phyloP scores from a whole-genome alignment of 495 filamentous ascomycete species.

The Podospora tetraspora region DNA sequence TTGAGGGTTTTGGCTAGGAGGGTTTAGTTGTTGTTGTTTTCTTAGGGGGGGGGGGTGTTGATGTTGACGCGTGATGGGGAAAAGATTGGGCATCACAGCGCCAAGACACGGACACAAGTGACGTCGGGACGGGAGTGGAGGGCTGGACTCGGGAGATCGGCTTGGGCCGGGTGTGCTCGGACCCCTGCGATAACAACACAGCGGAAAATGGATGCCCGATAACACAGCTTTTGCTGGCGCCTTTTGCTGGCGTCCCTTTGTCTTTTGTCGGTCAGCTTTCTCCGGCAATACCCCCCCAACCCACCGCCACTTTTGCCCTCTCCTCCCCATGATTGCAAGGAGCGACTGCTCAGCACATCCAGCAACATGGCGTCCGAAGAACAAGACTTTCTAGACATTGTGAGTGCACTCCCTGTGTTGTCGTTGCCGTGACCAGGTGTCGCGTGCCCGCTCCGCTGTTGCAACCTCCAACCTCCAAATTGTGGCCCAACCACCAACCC shows the following conservation, averaged over 20 bases:
- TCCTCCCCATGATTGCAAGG: slow-evolving; percentile 6
- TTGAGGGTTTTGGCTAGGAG: slow-evolving; percentile 60
- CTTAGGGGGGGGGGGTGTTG: not conserved
- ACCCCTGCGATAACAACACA: not conserved
- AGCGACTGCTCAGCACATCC: not conserved
- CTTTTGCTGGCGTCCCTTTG: not conserved
- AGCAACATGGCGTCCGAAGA: not conserved
- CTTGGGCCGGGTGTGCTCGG: not conserved
- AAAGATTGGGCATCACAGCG: no score
- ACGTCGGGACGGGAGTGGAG: no score
- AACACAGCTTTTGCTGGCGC: not conserved
- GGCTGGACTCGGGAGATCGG: not conserved
- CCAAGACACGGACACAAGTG: no score
- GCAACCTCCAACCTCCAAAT: not conserved
- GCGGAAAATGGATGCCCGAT: not conserved
- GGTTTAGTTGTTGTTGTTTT: slow-evolving; percentile 22
- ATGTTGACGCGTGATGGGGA: not conserved
- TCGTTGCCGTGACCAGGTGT: not conserved
- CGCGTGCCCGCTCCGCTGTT: not conserved
- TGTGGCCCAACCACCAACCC: not conserved
- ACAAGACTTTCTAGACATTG: not conserved
- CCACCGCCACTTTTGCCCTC: not conserved
- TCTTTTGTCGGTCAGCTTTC: not conserved
- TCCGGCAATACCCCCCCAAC: not conserved
- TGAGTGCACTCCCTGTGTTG: not conserved